Base-by-base conservation (phyloP, 805 yeast genomes). In the Kurtzmaniella cleridarum region DNA sequence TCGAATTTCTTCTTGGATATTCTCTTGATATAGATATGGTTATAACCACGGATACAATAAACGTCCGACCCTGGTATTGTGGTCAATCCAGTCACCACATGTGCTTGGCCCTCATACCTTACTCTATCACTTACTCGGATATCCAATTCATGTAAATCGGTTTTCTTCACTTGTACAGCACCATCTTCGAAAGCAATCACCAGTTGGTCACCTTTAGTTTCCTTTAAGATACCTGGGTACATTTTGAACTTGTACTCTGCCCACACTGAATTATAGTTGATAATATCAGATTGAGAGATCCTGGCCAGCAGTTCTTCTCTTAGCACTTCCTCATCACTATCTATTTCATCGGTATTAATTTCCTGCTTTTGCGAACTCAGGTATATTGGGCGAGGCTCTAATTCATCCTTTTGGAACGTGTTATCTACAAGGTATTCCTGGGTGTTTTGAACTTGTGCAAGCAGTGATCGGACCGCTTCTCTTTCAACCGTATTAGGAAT, bases 31-130 rank as follows among this genome's bases (percentile, higher is more conserved):
- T 61, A 59, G 2, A 78, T 73, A 0, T 68, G 60, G 50, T 79
- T 79, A 49, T 64, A 81, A 0, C 89, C 89, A 45, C 88, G 61
- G 41, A 78, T 64, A 51, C 88, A 81, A 35, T 66, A 56, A 5
- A 81, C 68, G 0, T 46, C 45, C 13, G 54, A 48, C 7, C 43
- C 44, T 6, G 55, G 49, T 2, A 47, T 41, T 3, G 38, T 8
- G 8, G 33, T 36, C 27, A 81, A 53, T 0, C 80, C 84, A 1
- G 71, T 64, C 2, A 81, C 76, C 5, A 44, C 39, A 47, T 66
- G 76, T 5, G 53, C 53, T 1, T 53, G 45, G 6, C 54, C 51
- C 2, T 55, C 48, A 16, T 44, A 45, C 12, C 59, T 58, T 1
- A 82, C 66, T 1, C 41, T 49, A 45, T 82, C 88, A 2, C 85